Evolutionary conservation across 1,284 basidiomycete genomes (phyloP).

Genomic region (Leucoagaricus sp.): DNA sequence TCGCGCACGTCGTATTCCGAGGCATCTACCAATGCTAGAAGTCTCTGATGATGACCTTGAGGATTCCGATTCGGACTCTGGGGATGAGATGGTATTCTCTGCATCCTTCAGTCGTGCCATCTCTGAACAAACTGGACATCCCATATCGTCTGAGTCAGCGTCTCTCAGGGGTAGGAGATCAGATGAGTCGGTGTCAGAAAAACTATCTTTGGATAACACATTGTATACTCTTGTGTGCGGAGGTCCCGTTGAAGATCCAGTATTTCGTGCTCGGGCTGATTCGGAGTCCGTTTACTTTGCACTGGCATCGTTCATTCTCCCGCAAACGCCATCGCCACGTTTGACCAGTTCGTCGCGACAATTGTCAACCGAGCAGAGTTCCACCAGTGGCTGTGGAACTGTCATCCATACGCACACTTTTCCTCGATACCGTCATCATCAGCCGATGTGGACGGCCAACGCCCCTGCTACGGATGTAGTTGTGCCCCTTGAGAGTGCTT

Average conservation of each 20-base stretch:
- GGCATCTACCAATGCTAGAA: slow-evolving; percentile 17
- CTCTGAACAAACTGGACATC: slow-evolving; percentile 7
- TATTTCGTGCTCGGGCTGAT: slow-evolving; percentile 15
- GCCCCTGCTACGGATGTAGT: slow-evolving; percentile 50
- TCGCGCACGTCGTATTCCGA: slow-evolving; percentile 5
- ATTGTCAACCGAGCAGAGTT: neutral
- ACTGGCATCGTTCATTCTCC: slow-evolving; percentile 39
- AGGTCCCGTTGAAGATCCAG: slow-evolving; percentile 15
- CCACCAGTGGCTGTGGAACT: slow-evolving; percentile 59
- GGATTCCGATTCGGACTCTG: slow-evolving; percentile 16
- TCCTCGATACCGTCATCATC: slow-evolving; percentile 40
- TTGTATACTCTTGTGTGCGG: slow-evolving; percentile 55
- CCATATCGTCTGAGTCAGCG: slow-evolving; percentile 8
- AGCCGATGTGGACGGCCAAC: slow-evolving; percentile 58
- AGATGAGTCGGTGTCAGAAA: slow-evolving; percentile 17
- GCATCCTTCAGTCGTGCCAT: slow-evolving; percentile 14
- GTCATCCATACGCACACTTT: slow-evolving; percentile 55
- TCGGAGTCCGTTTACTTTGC: slow-evolving; percentile 24
- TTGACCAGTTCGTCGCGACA: slow-evolving; percentile 18
- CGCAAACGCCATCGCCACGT: slow-evolving; percentile 30
- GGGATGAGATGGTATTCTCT: slow-evolving; percentile 15
- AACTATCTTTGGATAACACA: slow-evolving; percentile 24
- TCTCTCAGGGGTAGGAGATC: slow-evolving; percentile 17
- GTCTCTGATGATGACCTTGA: slow-evolving; percentile 11
- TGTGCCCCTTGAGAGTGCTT: slow-evolving; percentile 36